Evolutionary conservation across 2,329 filamentous ascomycete genomes (phyloP).

Genomic region (Cercospora sp.): DNA sequence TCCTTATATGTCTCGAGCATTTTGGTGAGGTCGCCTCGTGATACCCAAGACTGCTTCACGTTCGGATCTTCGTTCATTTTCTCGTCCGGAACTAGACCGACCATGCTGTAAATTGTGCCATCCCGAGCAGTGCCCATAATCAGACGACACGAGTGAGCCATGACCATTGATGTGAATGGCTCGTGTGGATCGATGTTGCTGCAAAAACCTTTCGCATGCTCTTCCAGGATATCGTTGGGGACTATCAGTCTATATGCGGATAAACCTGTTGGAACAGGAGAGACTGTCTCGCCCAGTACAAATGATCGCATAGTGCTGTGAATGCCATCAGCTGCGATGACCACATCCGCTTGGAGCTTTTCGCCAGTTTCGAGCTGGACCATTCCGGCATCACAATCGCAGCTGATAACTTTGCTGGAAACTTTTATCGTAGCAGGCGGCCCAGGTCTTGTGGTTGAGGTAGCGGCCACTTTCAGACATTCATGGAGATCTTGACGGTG

Average conservation of each 20-base stretch:
- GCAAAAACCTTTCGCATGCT: constrained; percentile 27
- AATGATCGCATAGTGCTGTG: constrained; percentile 30
- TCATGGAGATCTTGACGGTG: constrained; percentile 47
- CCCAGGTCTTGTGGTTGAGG: constrained; percentile 26
- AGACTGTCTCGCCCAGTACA: constrained; percentile 29
- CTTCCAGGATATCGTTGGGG: constrained; percentile 30
- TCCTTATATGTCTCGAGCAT: constrained; percentile 46
- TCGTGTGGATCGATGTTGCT: constrained; percentile 39
- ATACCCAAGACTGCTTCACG: constrained; percentile 45
- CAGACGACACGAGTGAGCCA: constrained; percentile 43
- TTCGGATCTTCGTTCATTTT: constrained; percentile 43
- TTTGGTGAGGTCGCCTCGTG: constrained; percentile 40
- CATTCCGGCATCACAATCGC: constrained; percentile 31
- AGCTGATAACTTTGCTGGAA: constrained; percentile 30
- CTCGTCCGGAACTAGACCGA: constrained; percentile 48
- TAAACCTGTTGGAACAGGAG: constrained; percentile 41
- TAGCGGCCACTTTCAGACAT: constrained; percentile 36
- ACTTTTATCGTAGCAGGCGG: constrained; percentile 35
- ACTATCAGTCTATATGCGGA: constrained; percentile 45
- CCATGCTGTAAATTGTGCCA: constrained; percentile 46
- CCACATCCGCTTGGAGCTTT: constrained; percentile 35
- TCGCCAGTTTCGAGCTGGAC: constrained; percentile 42
- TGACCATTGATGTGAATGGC: constrained; percentile 50
- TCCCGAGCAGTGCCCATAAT: constrained; percentile 51
- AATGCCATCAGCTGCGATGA: constrained; percentile 46